A percentile compares a stretch with the other conserved stretches of the same genome.
Conservation (phyloP, 306 rosid genomes). For the Vigna mungo region DNA sequence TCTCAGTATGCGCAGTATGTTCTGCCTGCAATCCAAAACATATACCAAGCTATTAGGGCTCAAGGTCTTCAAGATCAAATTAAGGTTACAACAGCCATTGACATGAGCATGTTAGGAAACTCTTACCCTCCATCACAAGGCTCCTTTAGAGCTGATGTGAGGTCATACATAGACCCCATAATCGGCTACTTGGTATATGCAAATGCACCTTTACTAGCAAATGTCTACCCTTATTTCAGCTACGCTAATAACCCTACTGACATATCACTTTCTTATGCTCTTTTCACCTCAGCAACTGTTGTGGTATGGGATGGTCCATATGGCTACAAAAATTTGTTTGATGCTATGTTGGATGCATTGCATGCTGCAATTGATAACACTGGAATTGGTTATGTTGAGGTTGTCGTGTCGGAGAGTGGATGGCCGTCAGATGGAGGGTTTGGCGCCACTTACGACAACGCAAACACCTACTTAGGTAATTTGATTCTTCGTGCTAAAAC, state of each 20-base stretch:
- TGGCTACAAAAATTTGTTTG: slow-evolving; percentile 65
- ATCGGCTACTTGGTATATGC: slow-evolving; percentile 61
- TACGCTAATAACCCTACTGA: slow-evolving; percentile 48
- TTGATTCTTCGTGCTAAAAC: slow-evolving; percentile 53
- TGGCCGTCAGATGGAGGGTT: slow-evolving; percentile 71
- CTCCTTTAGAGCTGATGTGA: slow-evolving; percentile 62
- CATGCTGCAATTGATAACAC: slow-evolving; percentile 63
- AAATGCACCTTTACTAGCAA: slow-evolving; percentile 61
- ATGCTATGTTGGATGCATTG: slow-evolving; percentile 64
- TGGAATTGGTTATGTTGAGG: slow-evolving; percentile 54
- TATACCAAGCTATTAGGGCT: slow-evolving; percentile 56
- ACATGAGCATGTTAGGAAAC: slow-evolving; percentile 59
- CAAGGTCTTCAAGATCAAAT: slow-evolving; percentile 45
- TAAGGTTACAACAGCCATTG: slow-evolving; percentile 45
- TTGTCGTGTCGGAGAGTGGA: slow-evolving; percentile 72
- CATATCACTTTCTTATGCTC: slow-evolving; percentile 62
- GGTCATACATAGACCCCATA: slow-evolving; percentile 56
- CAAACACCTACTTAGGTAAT: slow-evolving; percentile 52
- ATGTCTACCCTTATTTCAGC: slow-evolving; percentile 71
- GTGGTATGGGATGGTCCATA: slow-evolving; percentile 49
- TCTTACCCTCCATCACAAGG: slow-evolving; percentile 60
- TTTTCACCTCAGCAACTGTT: slow-evolving; percentile 61
- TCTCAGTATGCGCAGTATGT: slow-evolving; percentile 47
- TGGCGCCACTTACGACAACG: slow-evolving; percentile 56
- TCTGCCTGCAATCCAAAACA: slow-evolving; percentile 55